These are phyloP conservation scores for Exserohilum turcica DNA, from an alignment of 2,329 filamentous ascomycete genomes.

Conservation along the genomic window DNA sequence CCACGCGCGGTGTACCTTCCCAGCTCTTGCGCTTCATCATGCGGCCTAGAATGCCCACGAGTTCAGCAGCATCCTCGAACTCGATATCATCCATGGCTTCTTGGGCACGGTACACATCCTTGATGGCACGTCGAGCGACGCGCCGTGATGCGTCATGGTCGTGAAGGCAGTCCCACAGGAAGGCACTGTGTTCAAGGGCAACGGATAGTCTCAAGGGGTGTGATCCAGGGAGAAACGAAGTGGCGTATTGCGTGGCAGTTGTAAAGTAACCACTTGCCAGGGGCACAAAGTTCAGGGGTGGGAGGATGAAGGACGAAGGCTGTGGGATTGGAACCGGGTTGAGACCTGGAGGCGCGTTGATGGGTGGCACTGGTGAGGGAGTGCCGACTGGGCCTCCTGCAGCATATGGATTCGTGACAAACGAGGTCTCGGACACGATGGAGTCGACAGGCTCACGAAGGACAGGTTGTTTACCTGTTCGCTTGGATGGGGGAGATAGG, in stretches of 20 bases:
- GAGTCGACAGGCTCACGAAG: slow-evolving; percentile 56
- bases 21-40: slow-evolving; percentile 75
- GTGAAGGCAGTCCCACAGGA: slow-evolving; percentile 89
- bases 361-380: slow-evolving; percentile 50
- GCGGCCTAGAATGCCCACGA: slow-evolving; percentile 82
- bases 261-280: slow-evolving; percentile 81
- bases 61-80: slow-evolving; percentile 87
- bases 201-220: slow-evolving; percentile 88
- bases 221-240: slow-evolving; percentile 78
- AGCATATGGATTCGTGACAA: slow-evolving; percentile 57
- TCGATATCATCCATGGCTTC: slow-evolving; percentile 96
- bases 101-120: slow-evolving; percentile 86
- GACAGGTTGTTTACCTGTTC: slow-evolving; percentile 45
- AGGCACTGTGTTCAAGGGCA: slow-evolving; percentile 90
- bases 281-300: slow-evolving; percentile 79
- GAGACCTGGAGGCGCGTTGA: slow-evolving; percentile 52
- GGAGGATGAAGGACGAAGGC: slow-evolving; percentile 75
- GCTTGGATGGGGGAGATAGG: slow-evolving; percentile 40
- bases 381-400: slow-evolving; percentile 47
- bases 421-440: slow-evolving; percentile 57
- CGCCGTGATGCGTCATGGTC: slow-evolving; percentile 76
- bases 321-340: slow-evolving; percentile 50
- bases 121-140: slow-evolving; percentile 80
- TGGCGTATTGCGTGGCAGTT: slow-evolving; percentile 75
- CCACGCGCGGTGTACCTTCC: slow-evolving; percentile 45